Base-by-base conservation (phyloP, 2,329 filamentous ascomycete species). In the Xylariaceae sp. region DNA sequence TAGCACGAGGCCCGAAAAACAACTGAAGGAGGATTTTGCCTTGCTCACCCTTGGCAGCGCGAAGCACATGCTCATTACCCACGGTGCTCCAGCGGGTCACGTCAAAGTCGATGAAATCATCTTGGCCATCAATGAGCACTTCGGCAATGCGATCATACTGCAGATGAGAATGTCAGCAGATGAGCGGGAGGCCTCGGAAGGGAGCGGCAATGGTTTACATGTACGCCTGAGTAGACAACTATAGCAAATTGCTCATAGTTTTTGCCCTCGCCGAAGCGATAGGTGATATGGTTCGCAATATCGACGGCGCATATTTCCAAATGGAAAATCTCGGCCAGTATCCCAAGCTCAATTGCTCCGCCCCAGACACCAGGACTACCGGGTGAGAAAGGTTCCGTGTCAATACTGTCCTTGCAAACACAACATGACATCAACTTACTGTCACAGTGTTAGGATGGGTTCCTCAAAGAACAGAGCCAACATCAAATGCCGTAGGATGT, bases 331-430 rank as follows among this genome's bases (percentile, higher is more conserved):
- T 54, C 52, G 25, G 87, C 88, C 14, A 97, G 70, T 47, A 95
- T 92, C 45, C 82, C 83, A 17, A 97, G 76, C 66, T 97, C 92
- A 53, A 96, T 95, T 5, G 83, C 88, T 5, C 92, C 92, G 42
- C 92, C 92, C 92, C 92, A 97, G 1, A 84, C 82, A 56, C 92
- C 83, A 19, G 85, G 82, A 19, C 83, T n/a, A n/a, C n/a, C n/a
- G n/a, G n/a, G n/a, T n/a, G n/a, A n/a, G n/a, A n/a, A n/a, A n/a
- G n/a, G n/a, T n/a, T n/a, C n/a, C n/a, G n/a, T n/a, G n/a, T n/a
- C n/a, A n/a, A n/a, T n/a, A n/a, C n/a, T n/a, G n/a, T n/a, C n/a
- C n/a, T n/a, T n/a, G n/a, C n/a, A n/a, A n/a, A n/a, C n/a, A n/a
- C n/a, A n/a, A n/a, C n/a, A n/a, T n/a, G n/a, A n/a, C n/a, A n/a